Percentiles rank a stretch among this genome's conserved stretches.
Evolutionary conservation across 768 basidiomycete genomes (phyloP).

Genomic region (Mycena haematopus): DNA sequence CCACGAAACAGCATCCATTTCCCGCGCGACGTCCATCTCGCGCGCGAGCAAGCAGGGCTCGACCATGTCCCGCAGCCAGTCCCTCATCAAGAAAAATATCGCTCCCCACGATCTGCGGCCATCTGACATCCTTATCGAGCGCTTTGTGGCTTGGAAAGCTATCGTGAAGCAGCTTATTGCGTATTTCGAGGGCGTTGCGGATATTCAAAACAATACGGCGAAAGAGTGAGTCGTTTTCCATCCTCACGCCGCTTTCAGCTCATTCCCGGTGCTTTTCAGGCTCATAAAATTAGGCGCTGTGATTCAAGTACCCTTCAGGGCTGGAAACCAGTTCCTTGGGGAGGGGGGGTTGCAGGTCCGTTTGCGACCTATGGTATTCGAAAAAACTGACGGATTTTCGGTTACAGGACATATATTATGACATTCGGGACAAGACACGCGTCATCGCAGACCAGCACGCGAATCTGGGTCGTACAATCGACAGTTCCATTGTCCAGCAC

Average conservation of each 20-base stretch:
- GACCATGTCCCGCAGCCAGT: slow-evolving; percentile 79
- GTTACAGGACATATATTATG: slow-evolving; percentile 16
- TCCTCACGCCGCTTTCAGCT: no score
- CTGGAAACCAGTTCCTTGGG: slow-evolving; percentile 98
- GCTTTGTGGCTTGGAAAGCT: slow-evolving; percentile 92
- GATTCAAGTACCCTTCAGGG: slow-evolving; percentile 95
- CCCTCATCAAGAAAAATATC: slow-evolving; percentile 93
- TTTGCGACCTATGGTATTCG: not conserved
- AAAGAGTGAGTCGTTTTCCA: slow-evolving; percentile 53
- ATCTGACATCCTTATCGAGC: slow-evolving; percentile 95
- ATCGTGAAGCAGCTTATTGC: slow-evolving; percentile 96
- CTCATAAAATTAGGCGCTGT: slow-evolving; percentile 92
- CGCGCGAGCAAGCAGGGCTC: slow-evolving; percentile 73
- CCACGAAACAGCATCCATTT: slow-evolving; percentile 58
- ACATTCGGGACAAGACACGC: slow-evolving; percentile 91
- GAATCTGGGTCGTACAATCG: slow-evolving; percentile 94
- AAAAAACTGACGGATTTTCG: not conserved
- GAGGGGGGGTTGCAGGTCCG: slow-evolving; percentile 87
- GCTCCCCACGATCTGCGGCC: slow-evolving; percentile 85
- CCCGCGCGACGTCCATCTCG: slow-evolving; percentile 71
- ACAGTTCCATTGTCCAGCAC: slow-evolving; percentile 97
- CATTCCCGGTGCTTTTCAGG: no score
- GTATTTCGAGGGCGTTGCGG: slow-evolving; percentile 82
- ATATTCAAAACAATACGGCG: slow-evolving; percentile 95
- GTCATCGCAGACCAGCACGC: slow-evolving; percentile 95